phyloP scores from a whole-genome alignment of 2,329 filamentous ascomycete genomes.

The Fusarium pseudoanthophilum region DNA sequence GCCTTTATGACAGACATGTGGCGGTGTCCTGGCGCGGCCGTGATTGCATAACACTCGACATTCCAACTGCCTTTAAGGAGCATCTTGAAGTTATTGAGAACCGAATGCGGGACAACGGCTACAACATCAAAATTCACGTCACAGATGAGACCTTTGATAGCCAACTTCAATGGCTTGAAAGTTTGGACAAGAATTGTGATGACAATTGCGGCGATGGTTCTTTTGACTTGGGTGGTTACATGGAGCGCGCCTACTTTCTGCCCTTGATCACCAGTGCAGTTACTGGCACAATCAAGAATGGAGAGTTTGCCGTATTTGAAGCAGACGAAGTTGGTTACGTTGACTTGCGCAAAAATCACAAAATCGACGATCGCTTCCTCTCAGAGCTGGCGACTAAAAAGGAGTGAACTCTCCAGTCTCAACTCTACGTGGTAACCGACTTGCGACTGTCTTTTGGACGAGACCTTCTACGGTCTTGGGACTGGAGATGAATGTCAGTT shows the following conservation, averaged over 20 bases:
- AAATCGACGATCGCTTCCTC: background rate
- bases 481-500: background rate
- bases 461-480: fast-evolving
- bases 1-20: background rate
- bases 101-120: background rate
- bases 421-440: background rate
- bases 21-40: too few species aligned
- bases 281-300: background rate
- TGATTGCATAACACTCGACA: too few species aligned
- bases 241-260: fast-evolving
- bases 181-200: too few species aligned
- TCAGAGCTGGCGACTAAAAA: fast-evolving
- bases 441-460: fast-evolving
- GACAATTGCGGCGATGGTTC: background rate
- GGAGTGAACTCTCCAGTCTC: background rate
- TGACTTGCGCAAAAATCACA: background rate
- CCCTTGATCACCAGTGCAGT: background rate
- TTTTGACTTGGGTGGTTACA: background rate
- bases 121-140: background rate
- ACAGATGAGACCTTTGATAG: background rate
- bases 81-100: background rate
- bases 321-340: fast-evolving
- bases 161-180: too few species aligned
- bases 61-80: background rate
- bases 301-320: background rate